Base-by-base conservation (phyloP, 2,329 filamentous ascomycete genomes). In the Pezicula radicicola region DNA sequence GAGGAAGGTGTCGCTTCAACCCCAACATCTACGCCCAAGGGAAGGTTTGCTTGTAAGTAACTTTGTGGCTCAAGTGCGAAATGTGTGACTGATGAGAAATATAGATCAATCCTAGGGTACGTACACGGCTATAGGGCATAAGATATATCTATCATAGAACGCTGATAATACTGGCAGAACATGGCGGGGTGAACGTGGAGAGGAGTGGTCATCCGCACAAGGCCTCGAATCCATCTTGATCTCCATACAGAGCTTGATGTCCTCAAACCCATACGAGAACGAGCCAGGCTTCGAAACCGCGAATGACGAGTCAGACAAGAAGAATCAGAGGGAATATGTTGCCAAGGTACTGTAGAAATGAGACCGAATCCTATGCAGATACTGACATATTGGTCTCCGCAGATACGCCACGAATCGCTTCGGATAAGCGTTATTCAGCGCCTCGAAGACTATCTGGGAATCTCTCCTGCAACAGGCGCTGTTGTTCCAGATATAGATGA, bases 161-260 rank as follows among this genome's bases (percentile, higher is more conserved):
- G 36, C 55, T 62, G 28, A 59, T 49, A 44, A 36, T 16, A 48
- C 27, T 41, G 15, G n/a, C 60, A 95, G 92, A 52, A 99, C 94
- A 67, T 99, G 94, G 94, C 82, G 88, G 46, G 92, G 92, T 27
- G 88, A 96, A 65, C 80, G 84, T 15, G 91, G 92, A 50, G 94
- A 97, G 70, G 86, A 97, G 68, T 99, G 94, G 94, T 97, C 92
- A 15, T 91, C 92, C 15, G 94, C 93, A 1, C 94, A 97, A 68
- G 93, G 94, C 6, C 77, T 99, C 1, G 94, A 97, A 68, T 97
- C 93, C 1, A 90, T 97, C 46, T 72, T 99, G 45, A 83, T 97
- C 49, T 97, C 93, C 5, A 97, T 99, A 52, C 94, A 99, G 70
- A 97, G 92, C 68, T 76, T 99, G 42, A 92, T 99, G 87, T 96